Evolutionary conservation across 768 basidiomycete species (phyloP).

Genomic region (Suillus weaverae): DNA sequence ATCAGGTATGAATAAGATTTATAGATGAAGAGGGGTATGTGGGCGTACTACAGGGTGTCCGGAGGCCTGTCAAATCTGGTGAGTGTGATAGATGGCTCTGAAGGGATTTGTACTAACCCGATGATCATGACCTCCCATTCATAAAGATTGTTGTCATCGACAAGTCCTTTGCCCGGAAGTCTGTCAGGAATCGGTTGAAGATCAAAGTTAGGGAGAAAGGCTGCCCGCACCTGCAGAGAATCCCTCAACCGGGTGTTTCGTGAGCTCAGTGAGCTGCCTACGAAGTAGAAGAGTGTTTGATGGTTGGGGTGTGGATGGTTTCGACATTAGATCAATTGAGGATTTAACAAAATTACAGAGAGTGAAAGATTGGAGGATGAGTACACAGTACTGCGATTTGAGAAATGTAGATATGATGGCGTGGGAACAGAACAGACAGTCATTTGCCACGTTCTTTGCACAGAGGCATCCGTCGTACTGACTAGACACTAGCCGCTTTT

Average conservation of each 20-base stretch:
- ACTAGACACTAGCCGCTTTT: background rate
- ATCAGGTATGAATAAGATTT: conserved; percentile 7
- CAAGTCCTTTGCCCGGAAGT: conserved; percentile 63
- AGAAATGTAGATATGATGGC: background rate
- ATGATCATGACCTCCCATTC: conserved; percentile 98
- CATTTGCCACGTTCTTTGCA: background rate
- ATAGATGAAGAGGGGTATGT: conserved; percentile 1
- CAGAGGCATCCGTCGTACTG: background rate
- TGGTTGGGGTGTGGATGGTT: conserved; percentile 37
- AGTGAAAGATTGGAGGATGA: background rate
- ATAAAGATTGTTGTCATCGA: conserved; percentile 90
- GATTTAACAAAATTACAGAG: background rate
- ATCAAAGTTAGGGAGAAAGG: conserved; percentile 27
- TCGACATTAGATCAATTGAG: conserved; percentile 41
- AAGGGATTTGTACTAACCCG: conserved; percentile 55
- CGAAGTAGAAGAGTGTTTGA: conserved; percentile 61
- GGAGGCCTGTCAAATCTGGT: conserved; percentile 59
- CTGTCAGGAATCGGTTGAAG: conserved; percentile 35
- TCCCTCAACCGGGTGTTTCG: conserved; percentile 91
- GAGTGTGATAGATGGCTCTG: conserved; percentile 17
- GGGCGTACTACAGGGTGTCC: conserved; percentile 85
- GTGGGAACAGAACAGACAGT: background rate
- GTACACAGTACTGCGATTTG: background rate
- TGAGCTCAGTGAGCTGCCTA: conserved; percentile 80
- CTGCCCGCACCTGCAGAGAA: conserved; percentile 82